A percentile compares a stretch with the other conserved stretches of the same genome.
Evolutionary conservation across 2,329 filamentous ascomycete species (phyloP).

Genomic region (Neonectria ditissima): DNA sequence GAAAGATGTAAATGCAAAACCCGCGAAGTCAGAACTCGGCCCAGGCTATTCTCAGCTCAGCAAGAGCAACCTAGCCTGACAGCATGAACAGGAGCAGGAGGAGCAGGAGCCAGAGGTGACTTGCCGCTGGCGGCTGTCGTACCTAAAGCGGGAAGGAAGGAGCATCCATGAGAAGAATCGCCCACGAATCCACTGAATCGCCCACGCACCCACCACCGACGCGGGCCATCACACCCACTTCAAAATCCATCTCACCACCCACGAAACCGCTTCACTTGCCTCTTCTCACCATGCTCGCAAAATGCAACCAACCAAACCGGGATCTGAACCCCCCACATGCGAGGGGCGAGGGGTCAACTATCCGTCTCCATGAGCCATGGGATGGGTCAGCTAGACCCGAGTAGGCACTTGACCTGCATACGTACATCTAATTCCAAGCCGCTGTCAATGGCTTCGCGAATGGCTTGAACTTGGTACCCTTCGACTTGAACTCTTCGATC

Average conservation of each 20-base stretch:
- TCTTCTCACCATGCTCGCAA: background rate
- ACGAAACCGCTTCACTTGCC: background rate
- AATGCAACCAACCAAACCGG: conserved; percentile 13
- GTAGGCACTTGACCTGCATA: conserved; percentile 22
- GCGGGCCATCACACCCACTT: conserved; percentile 8
- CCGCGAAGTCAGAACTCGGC: conserved; percentile 5
- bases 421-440: conserved; percentile 9
- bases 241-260: background rate
- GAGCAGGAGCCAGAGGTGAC: conserved; percentile 10
- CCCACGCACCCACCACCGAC: conserved; percentile 12
- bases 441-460: conserved; percentile 7
- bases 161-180: conserved; percentile 5
- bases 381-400: conserved; percentile 23
- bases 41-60: conserved; percentile 25
- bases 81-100: background rate
- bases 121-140: conserved; percentile 4
- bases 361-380: conserved; percentile 13
- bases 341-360: conserved; percentile 21
- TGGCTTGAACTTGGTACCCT: conserved; percentile 5
- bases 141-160: conserved; percentile 13
- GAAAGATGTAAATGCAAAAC: conserved; percentile 1
- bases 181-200: conserved; percentile 20
- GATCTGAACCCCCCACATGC: conserved; percentile 19
- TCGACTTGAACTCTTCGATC: conserved; percentile 14
- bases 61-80: background rate